Evolutionary conservation across 345 rosid species (phyloP), one percentile per base, ranked within the genome.

Genomic region (Acer negundo): DNA sequence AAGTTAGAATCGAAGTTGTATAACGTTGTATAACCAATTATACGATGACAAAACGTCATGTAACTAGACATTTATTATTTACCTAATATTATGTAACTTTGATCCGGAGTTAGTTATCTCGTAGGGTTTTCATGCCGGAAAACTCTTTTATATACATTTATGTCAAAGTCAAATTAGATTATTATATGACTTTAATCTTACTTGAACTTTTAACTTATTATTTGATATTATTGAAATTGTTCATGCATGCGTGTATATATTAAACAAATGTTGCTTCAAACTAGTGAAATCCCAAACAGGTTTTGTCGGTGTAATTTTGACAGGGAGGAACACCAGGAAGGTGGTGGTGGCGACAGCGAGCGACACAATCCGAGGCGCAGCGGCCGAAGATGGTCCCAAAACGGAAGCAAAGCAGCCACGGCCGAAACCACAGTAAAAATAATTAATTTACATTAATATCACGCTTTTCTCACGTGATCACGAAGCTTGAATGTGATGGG

Each of bases 321-420:
- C 73, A 74, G 51, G 19, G 80, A 16, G 82, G 44, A 46, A 70
- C 76, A 56, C 80, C 62, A 12, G 4, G 42, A 16, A 10, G 23
- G 31, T 62, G 78, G 76, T 49, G 64, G 11, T 53, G 58, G n/a
- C 3, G 55, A 49, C 55, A 49, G 19, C 56, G 10, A 53, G n/a
- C 68, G 24, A 70, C 81, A 76, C 51, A n/a, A 56, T 49, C 81
- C 68, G 49, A 66, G 84, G 83, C 86, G 79, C 49, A 65, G 76
- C 67, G 72, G 69, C 84, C 81, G 79, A 53, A 40, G 79, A 74
- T 65, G 78, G 74, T 67, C 61, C 47, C 42, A 22, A 62, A 75
- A 69, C 80, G 28, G 44, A 59, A 47, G 49, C 49, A 68, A 51
- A 59, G 49, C 22, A 17, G 66, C 20, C 62, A 53, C 46, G 63